Conservation (phyloP, 2,329 filamentous ascomycete species). For the Boeremia lycopersici region DNA sequence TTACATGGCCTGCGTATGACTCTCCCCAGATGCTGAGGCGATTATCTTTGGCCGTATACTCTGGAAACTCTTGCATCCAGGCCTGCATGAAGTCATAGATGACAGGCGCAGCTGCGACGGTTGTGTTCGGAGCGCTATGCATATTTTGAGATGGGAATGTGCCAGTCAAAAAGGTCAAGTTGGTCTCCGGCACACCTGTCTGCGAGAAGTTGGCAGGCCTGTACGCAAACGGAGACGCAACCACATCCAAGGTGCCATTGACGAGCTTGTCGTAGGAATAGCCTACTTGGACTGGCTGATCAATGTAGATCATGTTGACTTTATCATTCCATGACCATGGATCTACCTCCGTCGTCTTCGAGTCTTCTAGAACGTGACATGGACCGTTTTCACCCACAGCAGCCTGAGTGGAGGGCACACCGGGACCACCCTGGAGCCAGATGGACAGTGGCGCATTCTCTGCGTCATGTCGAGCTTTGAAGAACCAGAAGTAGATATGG, state of each 20-base stretch:
- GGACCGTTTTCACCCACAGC: conserved; percentile 22
- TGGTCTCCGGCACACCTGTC: conserved; percentile 11
- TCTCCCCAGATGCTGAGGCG: conserved; percentile 39
- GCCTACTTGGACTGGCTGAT: conserved; percentile 66
- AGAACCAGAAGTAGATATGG: conserved; percentile 29
- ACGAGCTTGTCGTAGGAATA: conserved; percentile 50
- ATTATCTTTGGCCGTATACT: conserved; percentile 22
- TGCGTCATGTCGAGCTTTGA: conserved; percentile 23
- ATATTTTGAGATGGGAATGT: conserved; percentile 15
- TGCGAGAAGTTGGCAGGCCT: conserved; percentile 10
- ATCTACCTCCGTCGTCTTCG: conserved; percentile 23
- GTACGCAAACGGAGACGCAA: not conserved
- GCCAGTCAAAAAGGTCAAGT: conserved; percentile 16
- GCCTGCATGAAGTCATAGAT: conserved; percentile 24
- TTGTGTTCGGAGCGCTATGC: conserved; percentile 17
- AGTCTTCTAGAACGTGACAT: conserved; percentile 21
- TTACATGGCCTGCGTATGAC: conserved; percentile 55
- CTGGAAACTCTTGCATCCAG: conserved; percentile 27
- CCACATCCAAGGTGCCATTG: conserved; percentile 14
- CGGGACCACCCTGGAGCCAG: conserved; percentile 22
- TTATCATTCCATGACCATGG: conserved; percentile 37
- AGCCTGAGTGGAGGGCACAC: conserved; percentile 26
- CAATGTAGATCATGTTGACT: conserved; percentile 63
- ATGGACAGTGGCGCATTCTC: conserved; percentile 20
- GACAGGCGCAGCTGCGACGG: conserved; percentile 18